phyloP scores from a whole-genome alignment of 345 rosid species.

The Microcos paniculata region DNA sequence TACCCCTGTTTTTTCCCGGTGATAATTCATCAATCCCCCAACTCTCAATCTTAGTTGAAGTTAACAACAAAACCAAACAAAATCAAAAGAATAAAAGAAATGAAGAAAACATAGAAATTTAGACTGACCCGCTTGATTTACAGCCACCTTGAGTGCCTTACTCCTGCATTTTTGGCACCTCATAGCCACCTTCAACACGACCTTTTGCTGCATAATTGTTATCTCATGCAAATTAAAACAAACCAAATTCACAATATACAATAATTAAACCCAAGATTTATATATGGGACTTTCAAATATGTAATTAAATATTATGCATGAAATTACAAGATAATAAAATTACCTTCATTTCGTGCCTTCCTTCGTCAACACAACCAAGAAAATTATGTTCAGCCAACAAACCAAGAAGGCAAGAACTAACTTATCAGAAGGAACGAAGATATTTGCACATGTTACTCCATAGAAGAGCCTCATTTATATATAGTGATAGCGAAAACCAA shows the following conservation, averaged over 20 bases:
- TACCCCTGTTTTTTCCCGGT: conserved; percentile 1
- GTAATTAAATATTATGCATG: neutral
- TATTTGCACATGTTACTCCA: neutral
- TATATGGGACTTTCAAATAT: too few species aligned
- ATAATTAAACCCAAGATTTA: neutral
- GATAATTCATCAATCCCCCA: neutral
- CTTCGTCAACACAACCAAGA: neutral
- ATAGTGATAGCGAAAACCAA: neutral
- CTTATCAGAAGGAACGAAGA: neutral
- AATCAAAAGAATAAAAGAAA: neutral
- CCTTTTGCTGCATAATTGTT: neutral
- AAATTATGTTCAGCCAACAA: neutral
- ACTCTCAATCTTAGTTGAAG: neutral
- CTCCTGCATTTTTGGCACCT: conserved; percentile 3
- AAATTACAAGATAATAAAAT: neutral
- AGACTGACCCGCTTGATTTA: neutral
- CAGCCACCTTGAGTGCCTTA: neutral
- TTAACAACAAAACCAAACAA: neutral
- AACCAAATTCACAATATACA: neutral
- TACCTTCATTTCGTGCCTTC: conserved; percentile 4
- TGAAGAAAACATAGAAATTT: neutral
- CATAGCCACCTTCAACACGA: conserved; percentile 3
- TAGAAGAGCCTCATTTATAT: neutral
- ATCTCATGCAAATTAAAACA: neutral
- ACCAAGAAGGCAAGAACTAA: too few species aligned